These are phyloP conservation scores for Hanseniaspora guilliermondii DNA, from an alignment of 805 yeast species.

Conservation along the genomic window DNA sequence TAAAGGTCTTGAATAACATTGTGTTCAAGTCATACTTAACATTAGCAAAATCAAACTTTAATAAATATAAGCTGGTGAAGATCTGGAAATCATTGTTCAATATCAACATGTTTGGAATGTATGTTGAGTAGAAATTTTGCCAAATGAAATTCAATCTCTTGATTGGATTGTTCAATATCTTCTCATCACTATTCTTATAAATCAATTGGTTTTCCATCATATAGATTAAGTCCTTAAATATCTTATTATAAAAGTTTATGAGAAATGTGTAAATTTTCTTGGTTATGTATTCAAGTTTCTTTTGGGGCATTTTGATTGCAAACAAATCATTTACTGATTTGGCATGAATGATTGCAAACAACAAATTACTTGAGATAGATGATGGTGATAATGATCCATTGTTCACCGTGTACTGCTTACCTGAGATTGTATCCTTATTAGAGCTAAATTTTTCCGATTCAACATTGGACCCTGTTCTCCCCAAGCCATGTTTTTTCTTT, in stretches of 20 bases:
- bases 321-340: not conserved
- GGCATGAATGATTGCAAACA: not conserved
- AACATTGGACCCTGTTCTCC: not conserved
- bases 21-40: slow-evolving; percentile 27
- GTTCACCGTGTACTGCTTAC: not conserved
- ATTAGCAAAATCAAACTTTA: slow-evolving; percentile 21
- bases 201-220: slow-evolving; percentile 30
- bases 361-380: not conserved
- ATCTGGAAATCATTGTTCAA: slow-evolving; percentile 43
- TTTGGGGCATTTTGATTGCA: not conserved
- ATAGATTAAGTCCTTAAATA: slow-evolving; percentile 18
- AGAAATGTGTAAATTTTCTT: slow-evolving; percentile 1
- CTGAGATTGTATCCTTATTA: not conserved
- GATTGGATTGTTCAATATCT: slow-evolving; percentile 27
- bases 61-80: slow-evolving; percentile 19
- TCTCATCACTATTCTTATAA: slow-evolving; percentile 25
- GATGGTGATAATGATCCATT: not conserved
- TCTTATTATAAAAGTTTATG: not conserved
- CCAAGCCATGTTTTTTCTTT: not conserved
- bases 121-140: slow-evolving; percentile 44
- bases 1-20: slow-evolving; percentile 34
- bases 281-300: slow-evolving; percentile 2
- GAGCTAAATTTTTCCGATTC: not conserved
- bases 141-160: slow-evolving; percentile 37
- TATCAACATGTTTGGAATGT: slow-evolving; percentile 48